These are phyloP conservation scores for Syzygium malaccense DNA, from an alignment of 441 rosid genomes.

Conservation along the genomic window DNA sequence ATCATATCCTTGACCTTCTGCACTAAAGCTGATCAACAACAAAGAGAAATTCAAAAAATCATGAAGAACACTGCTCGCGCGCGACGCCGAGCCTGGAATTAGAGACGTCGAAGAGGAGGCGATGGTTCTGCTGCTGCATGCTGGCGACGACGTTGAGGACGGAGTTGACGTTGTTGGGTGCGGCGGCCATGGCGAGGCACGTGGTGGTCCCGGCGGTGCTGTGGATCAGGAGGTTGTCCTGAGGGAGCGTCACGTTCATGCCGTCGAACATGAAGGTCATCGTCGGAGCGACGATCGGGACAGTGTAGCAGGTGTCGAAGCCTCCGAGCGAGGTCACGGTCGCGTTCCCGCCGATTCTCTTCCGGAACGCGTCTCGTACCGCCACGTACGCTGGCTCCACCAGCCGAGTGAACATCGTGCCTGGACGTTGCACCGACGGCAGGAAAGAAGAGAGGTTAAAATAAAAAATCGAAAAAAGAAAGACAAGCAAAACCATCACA, in stretches of 20 bases:
- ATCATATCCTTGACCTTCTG: background rate
- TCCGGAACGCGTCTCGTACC: conserved; percentile 61
- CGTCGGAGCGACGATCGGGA: conserved; percentile 30
- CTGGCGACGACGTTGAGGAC: conserved; percentile 84
- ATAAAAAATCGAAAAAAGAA: background rate
- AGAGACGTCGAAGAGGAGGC: conserved; percentile 14
- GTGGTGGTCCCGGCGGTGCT: conserved; percentile 70
- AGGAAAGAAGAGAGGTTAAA: background rate
- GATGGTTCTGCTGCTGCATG: conserved; percentile 95
- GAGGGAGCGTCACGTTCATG: conserved; percentile 80
- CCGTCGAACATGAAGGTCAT: conserved; percentile 81
- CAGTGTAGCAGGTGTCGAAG: background rate
- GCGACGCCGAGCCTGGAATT: background rate
- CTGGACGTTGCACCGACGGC: conserved; percentile 14
- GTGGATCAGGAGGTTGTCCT: conserved; percentile 72
- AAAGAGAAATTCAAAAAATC: background rate
- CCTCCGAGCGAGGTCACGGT: background rate
- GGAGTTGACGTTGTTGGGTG: conserved; percentile 76
- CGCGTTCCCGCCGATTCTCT: conserved; percentile 25
- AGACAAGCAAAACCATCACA: background rate
- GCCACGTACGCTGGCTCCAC: conserved; percentile 65
- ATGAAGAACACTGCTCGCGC: background rate
- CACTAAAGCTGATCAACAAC: background rate
- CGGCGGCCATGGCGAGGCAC: conserved; percentile 85
- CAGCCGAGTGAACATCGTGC: conserved; percentile 77